Base-by-base conservation (phyloP, 306 rosid species). In the Prunus persica region DNA sequence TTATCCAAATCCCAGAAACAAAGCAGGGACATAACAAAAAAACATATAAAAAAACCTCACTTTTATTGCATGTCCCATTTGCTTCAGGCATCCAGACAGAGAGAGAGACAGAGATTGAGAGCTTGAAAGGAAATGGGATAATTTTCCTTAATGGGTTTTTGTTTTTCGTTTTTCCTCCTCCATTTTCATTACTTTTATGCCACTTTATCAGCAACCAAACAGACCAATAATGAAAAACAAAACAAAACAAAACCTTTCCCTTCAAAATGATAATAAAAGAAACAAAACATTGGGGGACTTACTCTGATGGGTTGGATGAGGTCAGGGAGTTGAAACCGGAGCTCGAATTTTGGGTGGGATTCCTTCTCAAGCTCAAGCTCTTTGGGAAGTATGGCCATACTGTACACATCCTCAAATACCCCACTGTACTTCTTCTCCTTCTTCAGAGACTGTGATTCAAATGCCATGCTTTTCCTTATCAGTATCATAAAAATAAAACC, bases 251-350 rank as follows among this genome's bases (percentile, higher is more conserved):
- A 56, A 32, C 1, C 28, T 30, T 20, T 7, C 32, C 6, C 41
- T 13, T 11, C 3, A 16, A 2, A 54, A 38, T 62, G 10, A 3
- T 2, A 9, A 7, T 2, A 47, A 28, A 12, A 38, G 38, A 27
- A 34, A 28, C 28, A 4, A 77, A 25, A 69, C 30, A 74, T 61
- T 61, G 58, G 58, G 34, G n/a, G 1, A 52, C 77, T 55, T 24
- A 90, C 93, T 27, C 41, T 77, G 74, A 82, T 22, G 11, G 77
- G 87, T 11, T 66, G 89, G 24, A 82, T 28, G 71, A 87, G 60
- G 65, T 87, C 86, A n/a, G 97, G 97, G 32, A 90, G 58, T 43
- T 83, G 92, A 47, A 89, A 82, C 30, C 82, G 84, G 57, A 82
- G 82, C 66, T 80, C 79, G 10, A 90, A 79, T 47, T 76, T 57